Conservation (phyloP, 2,329 filamentous ascomycete species). For the Aurifilum marmelostoma region DNA sequence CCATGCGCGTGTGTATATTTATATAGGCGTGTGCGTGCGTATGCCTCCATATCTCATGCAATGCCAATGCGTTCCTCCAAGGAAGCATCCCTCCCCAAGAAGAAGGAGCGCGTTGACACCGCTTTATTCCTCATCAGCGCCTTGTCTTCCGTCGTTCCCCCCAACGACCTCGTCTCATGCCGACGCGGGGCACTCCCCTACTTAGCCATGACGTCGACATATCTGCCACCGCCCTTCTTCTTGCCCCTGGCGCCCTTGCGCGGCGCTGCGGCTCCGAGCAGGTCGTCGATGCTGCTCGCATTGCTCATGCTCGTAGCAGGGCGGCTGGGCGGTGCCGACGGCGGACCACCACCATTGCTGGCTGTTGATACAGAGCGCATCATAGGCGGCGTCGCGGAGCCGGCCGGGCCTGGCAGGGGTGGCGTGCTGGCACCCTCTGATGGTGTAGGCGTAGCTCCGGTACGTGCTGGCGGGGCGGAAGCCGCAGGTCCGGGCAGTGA, state of each 20-base stretch:
- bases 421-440: constrained; percentile 27
- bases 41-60: constrained; percentile 18
- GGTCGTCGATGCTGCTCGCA: constrained; percentile 92
- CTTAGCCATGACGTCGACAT: constrained; percentile 95
- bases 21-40: constrained; percentile 3
- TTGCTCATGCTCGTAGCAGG: constrained; percentile 84
- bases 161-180: not conserved
- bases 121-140: not conserved
- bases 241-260: constrained; percentile 70
- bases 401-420: constrained; percentile 30
- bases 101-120: not conserved
- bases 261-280: constrained; percentile 74
- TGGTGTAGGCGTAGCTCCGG: constrained; percentile 23
- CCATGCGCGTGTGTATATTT: constrained; percentile 1
- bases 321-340: constrained; percentile 63
- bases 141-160: not conserved
- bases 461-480: constrained; percentile 17
- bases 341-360: constrained; percentile 46
- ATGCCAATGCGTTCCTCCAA: not conserved
- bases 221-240: constrained; percentile 72
- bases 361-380: constrained; percentile 52
- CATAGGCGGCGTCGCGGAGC: constrained; percentile 47
- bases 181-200: constrained; percentile 34
- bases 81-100: not conserved
- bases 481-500: constrained; percentile 48